phyloP scores from a whole-genome alignment of 176 grass and related monocot species.

The Chrysopogon serrulatus region DNA sequence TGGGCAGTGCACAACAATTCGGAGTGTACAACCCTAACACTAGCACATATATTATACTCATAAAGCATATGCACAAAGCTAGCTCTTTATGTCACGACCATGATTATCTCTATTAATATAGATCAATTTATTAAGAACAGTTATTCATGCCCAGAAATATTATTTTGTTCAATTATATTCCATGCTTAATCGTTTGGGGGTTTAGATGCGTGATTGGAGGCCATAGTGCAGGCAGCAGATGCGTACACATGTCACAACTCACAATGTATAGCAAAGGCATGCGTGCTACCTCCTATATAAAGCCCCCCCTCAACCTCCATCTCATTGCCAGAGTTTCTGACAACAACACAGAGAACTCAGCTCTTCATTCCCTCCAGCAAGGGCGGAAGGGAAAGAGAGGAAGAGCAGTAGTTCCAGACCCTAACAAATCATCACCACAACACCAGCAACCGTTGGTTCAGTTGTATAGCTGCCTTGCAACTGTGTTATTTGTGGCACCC shows the following conservation, averaged over 20 bases:
- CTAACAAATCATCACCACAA: background rate
- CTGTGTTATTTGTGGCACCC: background rate
- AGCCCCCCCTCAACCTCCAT: background rate
- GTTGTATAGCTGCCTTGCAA: slow-evolving; percentile 8
- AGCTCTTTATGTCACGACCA: background rate
- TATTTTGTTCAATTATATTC: background rate
- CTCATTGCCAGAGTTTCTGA: slow-evolving; percentile 16
- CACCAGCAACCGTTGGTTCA: background rate
- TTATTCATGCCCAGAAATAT: background rate
- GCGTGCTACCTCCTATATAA: slow-evolving; percentile 25
- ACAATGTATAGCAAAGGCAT: background rate
- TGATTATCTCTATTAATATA: slow-evolving; percentile 1
- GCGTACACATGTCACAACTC: background rate
- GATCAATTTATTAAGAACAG: background rate
- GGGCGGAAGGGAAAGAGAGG: slow-evolving; percentile 25
- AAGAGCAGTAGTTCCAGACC: background rate
- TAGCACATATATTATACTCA: background rate
- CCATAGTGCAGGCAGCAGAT: background rate
- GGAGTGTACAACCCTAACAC: background rate
- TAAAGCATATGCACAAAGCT: slow-evolving; percentile 16
- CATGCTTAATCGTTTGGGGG: background rate
- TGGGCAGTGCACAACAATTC: background rate
- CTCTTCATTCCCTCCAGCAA: slow-evolving; percentile 20
- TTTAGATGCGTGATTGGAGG: background rate
- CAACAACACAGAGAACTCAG: slow-evolving; percentile 15